Base-by-base conservation (phyloP, 805 yeast genomes). In the Teunomyces aglyptinius region DNA sequence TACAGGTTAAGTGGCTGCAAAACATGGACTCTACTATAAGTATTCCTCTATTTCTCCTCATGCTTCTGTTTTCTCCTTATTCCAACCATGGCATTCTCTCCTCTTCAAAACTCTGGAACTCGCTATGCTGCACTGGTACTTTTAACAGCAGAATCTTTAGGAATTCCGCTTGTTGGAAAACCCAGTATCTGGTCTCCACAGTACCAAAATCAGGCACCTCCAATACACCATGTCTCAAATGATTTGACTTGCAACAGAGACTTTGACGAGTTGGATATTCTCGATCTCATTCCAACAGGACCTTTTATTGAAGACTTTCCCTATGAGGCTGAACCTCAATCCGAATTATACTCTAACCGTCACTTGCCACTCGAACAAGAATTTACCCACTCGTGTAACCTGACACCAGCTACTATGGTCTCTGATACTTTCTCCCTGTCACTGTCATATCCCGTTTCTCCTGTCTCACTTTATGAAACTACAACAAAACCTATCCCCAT, bases 71-170 rank as follows among this genome's bases (percentile, higher is more conserved):
- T 22, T 26, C 22, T 22, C 6, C 7, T 13, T 20, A 20, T 13
- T 19, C 13, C 24, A 20, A 11, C 3, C 22, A 34, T 16, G 38
- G 19, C 16, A 10, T 11, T 34, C 15, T 16, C 38, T 18, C 38
- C 19, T n/a, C 7, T 36, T 5, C 12, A 20, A 10, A 26, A 20
- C 26, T 22, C 24, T 13, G 28, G 43, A 16, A 16, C 44, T 16
- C 43, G 46, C 46, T 44, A 46, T 41, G 38, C 51, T 13, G 33
- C 44, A 18, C 45, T 46, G 16, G 26, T 49, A 7, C 43, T 50
- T 16, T 28, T 22, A n/a, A 29, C 46, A 3, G 28, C 46, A 26
- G 47, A 45, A 26, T 40, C 49, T 0, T 39, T 46, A 31, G 50
- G 49, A 20, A 36, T 36, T 15, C 28, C 39, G 0, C 27, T 36